phyloP scores from a whole-genome alignment of 129 eudicot genomes.

The Flaveria robusta region DNA sequence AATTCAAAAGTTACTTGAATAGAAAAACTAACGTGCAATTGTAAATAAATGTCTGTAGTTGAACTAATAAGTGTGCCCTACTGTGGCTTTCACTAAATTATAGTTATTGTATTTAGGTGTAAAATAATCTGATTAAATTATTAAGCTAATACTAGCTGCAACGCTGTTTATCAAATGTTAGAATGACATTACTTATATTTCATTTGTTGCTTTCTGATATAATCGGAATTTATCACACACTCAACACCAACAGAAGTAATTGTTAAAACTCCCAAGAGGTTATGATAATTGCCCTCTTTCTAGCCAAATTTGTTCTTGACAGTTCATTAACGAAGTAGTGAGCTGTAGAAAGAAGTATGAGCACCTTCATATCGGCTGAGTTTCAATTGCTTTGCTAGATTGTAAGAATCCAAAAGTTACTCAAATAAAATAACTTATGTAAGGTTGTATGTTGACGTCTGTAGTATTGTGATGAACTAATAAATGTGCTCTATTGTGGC shows the following conservation, averaged over 20 bases:
- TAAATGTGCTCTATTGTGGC: slow-evolving; percentile 11
- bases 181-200: not conserved
- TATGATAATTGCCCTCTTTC: too few relatives aligned
- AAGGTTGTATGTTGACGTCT: not conserved
- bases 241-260: not conserved
- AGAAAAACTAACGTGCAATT: slow-evolving; percentile 1
- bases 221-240: slow-evolving; percentile 6
- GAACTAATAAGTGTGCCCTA: slow-evolving; percentile 7
- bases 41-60: not conserved
- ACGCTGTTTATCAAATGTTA: not conserved
- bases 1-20: slow-evolving; percentile 1
- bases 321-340: too few relatives aligned
- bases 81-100: slow-evolving; percentile 12
- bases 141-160: not conserved
- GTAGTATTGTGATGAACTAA: slow-evolving; percentile 14
- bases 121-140: not conserved
- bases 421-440: slow-evolving; percentile 4
- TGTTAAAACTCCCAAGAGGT: not conserved
- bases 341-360: slow-evolving; percentile 6
- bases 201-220: slow-evolving; percentile 1
- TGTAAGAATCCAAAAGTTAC: slow-evolving; percentile 4
- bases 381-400: slow-evolving; percentile 1
- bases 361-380: not conserved
- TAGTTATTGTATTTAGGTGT: not conserved
- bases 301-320: too few relatives aligned